Base-by-base conservation (phyloP, 225 moss, liverwort and hornwort genomes). In the Bryoerythrophyllum caledonicum region DNA sequence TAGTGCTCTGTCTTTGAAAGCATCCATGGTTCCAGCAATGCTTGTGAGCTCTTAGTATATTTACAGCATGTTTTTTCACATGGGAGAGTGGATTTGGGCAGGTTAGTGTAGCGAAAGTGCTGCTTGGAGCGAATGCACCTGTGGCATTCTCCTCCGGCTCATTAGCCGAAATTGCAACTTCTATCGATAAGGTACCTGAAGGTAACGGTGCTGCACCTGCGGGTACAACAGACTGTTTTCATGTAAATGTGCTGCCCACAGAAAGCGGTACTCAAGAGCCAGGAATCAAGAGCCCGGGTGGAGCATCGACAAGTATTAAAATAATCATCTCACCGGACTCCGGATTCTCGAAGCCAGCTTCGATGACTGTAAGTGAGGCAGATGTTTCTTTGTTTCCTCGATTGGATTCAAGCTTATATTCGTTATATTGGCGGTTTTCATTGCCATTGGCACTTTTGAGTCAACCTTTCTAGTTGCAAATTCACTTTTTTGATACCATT, bases 81-180 rank as follows among this genome's bases (percentile, higher is more conserved):
- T 49, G 48, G 10, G 9, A 38, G 14, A 24, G 27, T 78, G 78
- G 62, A 74, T 35, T 81, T 63, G 62, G 88, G 88, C 92, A 96
- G 96, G 84, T 86, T 61, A 87, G 86, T 66, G 79, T 85, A 67
- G 85, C 89, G 8, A 87, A 90, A 60, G 88, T 86, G 71, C 82
- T 99, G 74, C 89, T 99, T 21, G 95, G 91, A 75, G 84, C 81
- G 63, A 91, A 93, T 73, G 65, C 73, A 65, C 79, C 69, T 63
- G 84, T 81, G 77, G 95, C 93, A 37, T 95, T 93, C 68, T 86
- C 91, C 15, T 86, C 86, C 28, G 83, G 81, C 32, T 91, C 99
- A 34, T 75, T 93, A 52, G 87, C 87, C 48, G 84, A 88, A 46
- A 63, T 85, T 2, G 60, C 84, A 28, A 77, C 32, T 40, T 78